Evolutionary conservation across 164 flowering plant species (phyloP).

Genomic region (Aristolochia fimbriata): DNA sequence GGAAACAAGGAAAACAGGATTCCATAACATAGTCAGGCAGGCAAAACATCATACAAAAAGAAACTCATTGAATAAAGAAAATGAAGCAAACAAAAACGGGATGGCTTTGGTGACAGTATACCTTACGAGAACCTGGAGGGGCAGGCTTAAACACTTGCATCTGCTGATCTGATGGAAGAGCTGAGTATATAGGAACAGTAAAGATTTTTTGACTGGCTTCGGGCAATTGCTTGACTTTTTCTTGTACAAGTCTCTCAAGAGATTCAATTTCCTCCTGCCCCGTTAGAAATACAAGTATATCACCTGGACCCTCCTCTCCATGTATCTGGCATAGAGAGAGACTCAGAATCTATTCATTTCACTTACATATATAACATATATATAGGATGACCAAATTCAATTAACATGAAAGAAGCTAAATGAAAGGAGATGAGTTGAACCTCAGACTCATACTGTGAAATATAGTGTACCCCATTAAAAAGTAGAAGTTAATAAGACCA

Average conservation of each 20-base stretch:
- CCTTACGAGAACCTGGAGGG: constrained; percentile 81
- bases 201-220: constrained; percentile 39
- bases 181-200: constrained; percentile 64
- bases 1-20: too few species aligned
- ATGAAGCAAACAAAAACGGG: background rate
- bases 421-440: too few species aligned
- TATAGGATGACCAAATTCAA: too few species aligned
- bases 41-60: too few species aligned
- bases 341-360: too few species aligned
- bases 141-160: constrained; percentile 72
- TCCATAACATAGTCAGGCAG: too few species aligned
- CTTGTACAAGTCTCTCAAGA: constrained; percentile 59
- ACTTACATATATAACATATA: too few species aligned
- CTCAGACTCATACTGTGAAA: too few species aligned
- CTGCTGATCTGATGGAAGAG: constrained; percentile 93
- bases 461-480: too few species aligned
- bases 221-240: constrained; percentile 47
- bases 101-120: constrained; percentile 8
- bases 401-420: too few species aligned
- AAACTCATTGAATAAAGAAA: too few species aligned
- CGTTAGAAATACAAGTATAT: constrained; percentile 84
- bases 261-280: constrained; percentile 99
- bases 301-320: constrained; percentile 84
- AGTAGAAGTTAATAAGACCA: too few species aligned
- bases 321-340: constrained; percentile 45